Base-by-base conservation (phyloP, 2,329 filamentous ascomycete species). In the Talaromyces sp. region DNA sequence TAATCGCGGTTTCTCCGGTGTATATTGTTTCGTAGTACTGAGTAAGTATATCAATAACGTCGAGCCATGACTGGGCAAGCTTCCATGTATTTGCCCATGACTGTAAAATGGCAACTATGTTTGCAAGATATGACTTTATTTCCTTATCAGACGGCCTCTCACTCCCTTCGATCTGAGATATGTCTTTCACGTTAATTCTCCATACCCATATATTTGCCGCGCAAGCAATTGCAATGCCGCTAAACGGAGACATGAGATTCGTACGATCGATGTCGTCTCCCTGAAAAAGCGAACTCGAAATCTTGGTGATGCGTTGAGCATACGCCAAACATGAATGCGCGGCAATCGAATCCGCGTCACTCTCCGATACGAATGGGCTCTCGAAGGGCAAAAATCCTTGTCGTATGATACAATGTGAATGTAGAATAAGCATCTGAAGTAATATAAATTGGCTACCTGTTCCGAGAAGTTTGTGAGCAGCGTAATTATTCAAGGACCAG, bases 121-220 rank as follows among this genome's bases (percentile, higher is more conserved):
- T 22, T 22, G n/a, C 31, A 56, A 56, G 52, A 56, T 37, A 24
- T 13, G 52, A 37, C 31, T 56, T 37, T 37, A 56, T 56, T 56
- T 56, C 33, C 52, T 39, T 31, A 56, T 39, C 52, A 56, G 52
- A 22, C n/a, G 31, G 13, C 35, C 16, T 56, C 37, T 37, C 33
- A 37, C 31, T 13, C 19, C 35, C 52, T 56, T 37, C 52, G 14
- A 22, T 56, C 52, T 56, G 52, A 56, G n/a, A 24, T 37, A 14
- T 56, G 52, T 56, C 52, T 13, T 37, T 56, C n/a, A 56, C 31
- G 31, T 22, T 16, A 39, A 58, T 24, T 14, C 19, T 39, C 54
- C 54, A 58, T 27, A 41, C 33, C 54, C 54, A 58, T 58, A 58
- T 41, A 58, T 58, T 58, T 41, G 54, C 54, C 19, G 54, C 54